Base-by-base conservation (phyloP, 1,139 yeast species). In the Citeromyces hawaiiensis region DNA sequence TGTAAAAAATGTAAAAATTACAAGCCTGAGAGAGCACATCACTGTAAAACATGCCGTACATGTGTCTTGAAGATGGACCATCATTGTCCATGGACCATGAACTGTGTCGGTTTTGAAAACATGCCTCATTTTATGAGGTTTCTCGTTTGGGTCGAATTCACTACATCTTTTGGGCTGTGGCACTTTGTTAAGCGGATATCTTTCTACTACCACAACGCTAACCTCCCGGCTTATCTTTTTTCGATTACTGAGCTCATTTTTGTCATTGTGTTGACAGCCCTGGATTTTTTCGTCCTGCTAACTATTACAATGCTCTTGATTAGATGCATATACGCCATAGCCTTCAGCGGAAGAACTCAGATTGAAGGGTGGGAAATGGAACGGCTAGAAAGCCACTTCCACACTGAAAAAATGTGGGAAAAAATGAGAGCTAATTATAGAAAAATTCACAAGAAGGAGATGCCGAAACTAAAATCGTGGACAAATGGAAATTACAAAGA, bases 291-390 rank as follows among this genome's bases (percentile, higher is more conserved):
- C 49, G 78, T 87, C 2, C 56, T 71, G 25, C 51, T 76, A 18
- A 65, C 87, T 0, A 70, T 88, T 3, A 53, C 66, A 0, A 50
- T 83, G 4, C 64, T 91, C 42, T 63, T 77, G 21, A 42, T 78
- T 2, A 67, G 96, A 45, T 80, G 88, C 43, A 30, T 80, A 3
- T 56, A 65, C 40, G 76, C 79, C 50, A 63, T 75, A 47, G 49
- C 71, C 2, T 53, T 73, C 40, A 63, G 65, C 34, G 96, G 96
- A n/a, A 80, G 75, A 70, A 78, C 97, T 2, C 94, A 86, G 55
- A 88, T 91, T 43, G 98, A 91, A 57, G 65, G 71, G 2, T 91
- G 98, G 98, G 97, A 91, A 51, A 61, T 69, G 60, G 97, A 91
- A 47, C 68, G 97, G 44, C 63, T 86, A 2, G 86, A 76, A 42